These are phyloP conservation scores for Strobilomyces echinocephalus DNA, from an alignment of 768 basidiomycete genomes.

Conservation along the genomic window DNA sequence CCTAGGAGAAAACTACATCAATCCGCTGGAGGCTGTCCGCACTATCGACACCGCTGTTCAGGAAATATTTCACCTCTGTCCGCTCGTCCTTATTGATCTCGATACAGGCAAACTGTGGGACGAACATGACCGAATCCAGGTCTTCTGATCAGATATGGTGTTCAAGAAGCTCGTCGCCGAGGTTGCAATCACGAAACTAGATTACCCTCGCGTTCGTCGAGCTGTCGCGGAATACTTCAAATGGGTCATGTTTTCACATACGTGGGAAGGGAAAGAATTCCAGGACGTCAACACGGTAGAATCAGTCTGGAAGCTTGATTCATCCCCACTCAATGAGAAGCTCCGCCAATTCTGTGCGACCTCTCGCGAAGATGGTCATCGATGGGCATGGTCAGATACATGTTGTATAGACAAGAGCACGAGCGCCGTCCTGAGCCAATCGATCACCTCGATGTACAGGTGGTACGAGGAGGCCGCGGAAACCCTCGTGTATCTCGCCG, in stretches of 20 bases:
- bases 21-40: not conserved
- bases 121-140: not conserved
- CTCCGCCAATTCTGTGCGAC: not conserved
- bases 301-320: not conserved
- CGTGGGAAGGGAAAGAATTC: not conserved
- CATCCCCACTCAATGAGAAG: not conserved
- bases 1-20: not conserved
- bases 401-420: not conserved
- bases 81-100: not conserved
- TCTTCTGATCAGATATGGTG: not conserved
- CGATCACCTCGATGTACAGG: not conserved
- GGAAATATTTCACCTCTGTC: not conserved
- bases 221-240: not conserved
- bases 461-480: not conserved
- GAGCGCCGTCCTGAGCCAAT: not conserved
- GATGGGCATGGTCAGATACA: not conserved
- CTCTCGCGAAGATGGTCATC: not conserved
- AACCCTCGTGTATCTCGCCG: not conserved
- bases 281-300: not conserved
- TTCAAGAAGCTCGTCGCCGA: not conserved
- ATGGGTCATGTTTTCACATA: not conserved
- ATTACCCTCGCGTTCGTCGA: not conserved
- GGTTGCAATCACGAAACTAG: not conserved
- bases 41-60: not conserved
- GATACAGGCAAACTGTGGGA: not conserved